Base-by-base conservation (phyloP, 129 eudicot genomes). In the Lactuca sativa region DNA sequence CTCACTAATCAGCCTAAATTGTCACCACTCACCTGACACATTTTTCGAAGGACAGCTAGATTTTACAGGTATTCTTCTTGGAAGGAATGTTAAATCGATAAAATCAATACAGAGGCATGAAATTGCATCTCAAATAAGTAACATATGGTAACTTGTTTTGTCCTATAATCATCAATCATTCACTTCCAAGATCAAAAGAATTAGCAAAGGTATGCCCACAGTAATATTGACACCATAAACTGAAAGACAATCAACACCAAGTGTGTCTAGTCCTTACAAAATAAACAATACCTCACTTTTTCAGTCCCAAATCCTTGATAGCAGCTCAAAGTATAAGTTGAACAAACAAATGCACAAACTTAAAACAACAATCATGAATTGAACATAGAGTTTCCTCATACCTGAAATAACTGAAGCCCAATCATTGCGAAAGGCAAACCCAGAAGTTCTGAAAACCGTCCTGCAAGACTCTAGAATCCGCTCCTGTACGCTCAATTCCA, bases 361-460 rank as follows among this genome's bases (percentile, higher is more conserved):
- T 48, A 62, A 21, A 36, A 59, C 55, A 13, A 44, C 1, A 64
- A 57, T 72, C 16, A 72, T 56, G 33, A 18, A 61, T 36, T 38
- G 40, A 34, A 40, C 77, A 76, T 59, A 67, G 25, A 78, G 31
- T 21, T 14, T 67, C 61, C 12, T 14, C 73, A 43, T 79, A 93
- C 98, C 98, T 16, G 97, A 67, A 57, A 93, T 93, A 9, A 93
- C 97, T 4, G 85, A 68, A n/a, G 88, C 98, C 98, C 96, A 87
- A 57, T 89, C 84, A 80, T 89, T 70, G 13, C 10, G 82, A 70
- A 93, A 93, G 55, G 60, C 44, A 47, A 93, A 93, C 6, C 92
- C 96, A 0, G 98, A 93, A 13, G 38, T 16, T 73, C 86, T 83
- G 80, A 93, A 59, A 64, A 80, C 82, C 82, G 56, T 79, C 78